A percentile compares a stretch with the other conserved stretches of the same genome.
These are phyloP conservation scores for Xylaria bambusicola DNA, from an alignment of 495 filamentous ascomycete species.

Conservation along the genomic window DNA sequence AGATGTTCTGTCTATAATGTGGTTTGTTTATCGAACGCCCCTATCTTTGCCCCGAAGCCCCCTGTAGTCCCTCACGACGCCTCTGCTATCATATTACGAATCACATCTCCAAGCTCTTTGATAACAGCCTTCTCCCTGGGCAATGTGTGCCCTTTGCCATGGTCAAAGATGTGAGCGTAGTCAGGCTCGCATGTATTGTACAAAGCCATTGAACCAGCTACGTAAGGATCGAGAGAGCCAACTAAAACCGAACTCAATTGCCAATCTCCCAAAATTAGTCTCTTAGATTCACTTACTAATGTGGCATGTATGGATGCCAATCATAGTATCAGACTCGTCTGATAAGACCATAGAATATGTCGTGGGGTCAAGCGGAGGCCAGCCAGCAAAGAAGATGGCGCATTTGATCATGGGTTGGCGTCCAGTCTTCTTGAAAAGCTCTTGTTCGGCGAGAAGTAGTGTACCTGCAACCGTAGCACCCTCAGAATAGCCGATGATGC, in stretches of 20 bases:
- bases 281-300: constrained; percentile 44
- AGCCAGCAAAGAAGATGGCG: constrained; percentile 59
- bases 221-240: constrained; percentile 58
- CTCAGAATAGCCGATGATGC: constrained; percentile 63
- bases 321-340: constrained; percentile 54
- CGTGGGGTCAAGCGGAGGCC: constrained; percentile 55
- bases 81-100: constrained; percentile 41
- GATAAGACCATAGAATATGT: constrained; percentile 49
- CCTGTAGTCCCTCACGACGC: constrained; percentile 11
- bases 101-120: constrained; percentile 51
- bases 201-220: constrained; percentile 57
- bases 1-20: too few species aligned
- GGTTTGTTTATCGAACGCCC: neutral
- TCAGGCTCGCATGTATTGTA: constrained; percentile 62
- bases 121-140: constrained; percentile 53
- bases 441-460: constrained; percentile 55
- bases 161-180: constrained; percentile 58
- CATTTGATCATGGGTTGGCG: constrained; percentile 55
- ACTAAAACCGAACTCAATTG: constrained; percentile 34
- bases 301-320: constrained; percentile 59
- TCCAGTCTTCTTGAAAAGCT: constrained; percentile 46
- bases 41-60: neutral
- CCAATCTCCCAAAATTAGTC: neutral
- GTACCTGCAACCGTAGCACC: constrained; percentile 61
- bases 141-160: constrained; percentile 59